Percentiles rank a stretch among this genome's conserved stretches.
These are phyloP conservation scores for Chernovozyma aurita DNA, from an alignment of 1,139 yeast species.

Conservation along the genomic window DNA sequence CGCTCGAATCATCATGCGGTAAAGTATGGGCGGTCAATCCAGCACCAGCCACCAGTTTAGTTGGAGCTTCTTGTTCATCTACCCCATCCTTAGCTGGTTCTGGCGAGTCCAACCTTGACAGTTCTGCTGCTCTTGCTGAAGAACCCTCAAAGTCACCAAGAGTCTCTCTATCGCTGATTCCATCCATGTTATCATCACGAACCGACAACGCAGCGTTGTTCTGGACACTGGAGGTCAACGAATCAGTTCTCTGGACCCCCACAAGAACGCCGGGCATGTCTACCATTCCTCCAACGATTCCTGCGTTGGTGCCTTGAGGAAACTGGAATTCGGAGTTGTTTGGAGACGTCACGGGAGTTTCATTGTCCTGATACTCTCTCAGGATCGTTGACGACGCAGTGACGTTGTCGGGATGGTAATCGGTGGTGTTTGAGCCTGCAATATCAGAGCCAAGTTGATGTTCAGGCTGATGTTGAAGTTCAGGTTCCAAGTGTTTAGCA, in stretches of 20 bases:
- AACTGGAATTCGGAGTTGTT: slow-evolving; percentile 49
- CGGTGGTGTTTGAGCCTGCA: too few relatives aligned
- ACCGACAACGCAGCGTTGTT: slow-evolving; percentile 90
- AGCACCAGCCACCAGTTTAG: slow-evolving; percentile 14
- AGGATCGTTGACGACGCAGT: slow-evolving; percentile 35
- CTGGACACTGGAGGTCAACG: slow-evolving; percentile 85
- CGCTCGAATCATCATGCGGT: slow-evolving; percentile 12
- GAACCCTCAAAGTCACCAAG: slow-evolving; percentile 20
- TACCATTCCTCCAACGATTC: slow-evolving; percentile 38
- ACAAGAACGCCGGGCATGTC: slow-evolving; percentile 47
- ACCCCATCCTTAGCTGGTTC: slow-evolving; percentile 16
- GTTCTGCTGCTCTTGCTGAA: slow-evolving; percentile 10
- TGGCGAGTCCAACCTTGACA: slow-evolving; percentile 18
- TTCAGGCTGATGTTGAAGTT: slow-evolving; percentile 4
- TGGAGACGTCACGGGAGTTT: slow-evolving; percentile 58
- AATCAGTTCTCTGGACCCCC: slow-evolving; percentile 59
- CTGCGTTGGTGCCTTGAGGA: slow-evolving; percentile 40
- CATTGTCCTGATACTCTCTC: slow-evolving; percentile 32
- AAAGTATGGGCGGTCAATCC: slow-evolving; percentile 14
- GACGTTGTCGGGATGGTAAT: slow-evolving; percentile 16
- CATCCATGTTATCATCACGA: slow-evolving; percentile 65
- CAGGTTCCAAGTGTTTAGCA: too few relatives aligned
- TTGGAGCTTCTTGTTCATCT: slow-evolving; percentile 12
- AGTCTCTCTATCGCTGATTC: slow-evolving; percentile 58
- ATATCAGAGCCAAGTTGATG: too few relatives aligned